These are phyloP conservation scores for Penicillium flavigenum DNA, from an alignment of 495 filamentous ascomycete species.

Conservation along the genomic window DNA sequence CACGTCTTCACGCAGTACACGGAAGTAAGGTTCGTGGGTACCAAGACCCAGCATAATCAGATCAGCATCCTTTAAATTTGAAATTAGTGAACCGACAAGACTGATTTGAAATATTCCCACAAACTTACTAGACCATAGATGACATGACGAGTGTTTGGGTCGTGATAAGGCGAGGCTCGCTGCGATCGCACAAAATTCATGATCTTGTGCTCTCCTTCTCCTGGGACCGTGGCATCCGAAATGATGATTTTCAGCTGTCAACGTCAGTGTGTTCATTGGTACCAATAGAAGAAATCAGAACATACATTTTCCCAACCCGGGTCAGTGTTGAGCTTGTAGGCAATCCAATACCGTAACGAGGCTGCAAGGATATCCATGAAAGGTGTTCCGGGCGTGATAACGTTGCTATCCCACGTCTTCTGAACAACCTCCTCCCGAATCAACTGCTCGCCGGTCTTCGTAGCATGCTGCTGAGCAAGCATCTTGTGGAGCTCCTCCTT, in stretches of 20 bases:
- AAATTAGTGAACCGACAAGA: constrained; percentile 22
- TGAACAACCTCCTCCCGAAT: constrained; percentile 65
- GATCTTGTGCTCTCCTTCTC: constrained; percentile 99
- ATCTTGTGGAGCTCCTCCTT: constrained; percentile 82
- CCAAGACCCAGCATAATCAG: constrained; percentile 97
- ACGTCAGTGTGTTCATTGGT: constrained; percentile 23
- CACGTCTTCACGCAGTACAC: constrained; percentile 95
- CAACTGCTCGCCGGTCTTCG: constrained; percentile 53
- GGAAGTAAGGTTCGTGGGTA: constrained; percentile 97
- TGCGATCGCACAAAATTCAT: constrained; percentile 98
- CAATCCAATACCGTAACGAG: constrained; percentile 92
- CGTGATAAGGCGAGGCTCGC: constrained; percentile 81
- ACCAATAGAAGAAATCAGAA: background rate
- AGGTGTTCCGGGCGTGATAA: constrained; percentile 95
- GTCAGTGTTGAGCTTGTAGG: constrained; percentile 96
- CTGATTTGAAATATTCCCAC: background rate
- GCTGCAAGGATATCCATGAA: constrained; percentile 97
- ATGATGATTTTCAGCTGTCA: constrained; percentile 86
- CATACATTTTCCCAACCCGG: constrained; percentile 49
- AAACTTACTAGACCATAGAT: constrained; percentile 74
- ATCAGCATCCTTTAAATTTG: constrained; percentile 69
- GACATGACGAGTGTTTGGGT: constrained; percentile 95
- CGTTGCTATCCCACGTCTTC: constrained; percentile 96
- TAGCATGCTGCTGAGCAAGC: constrained; percentile 66
- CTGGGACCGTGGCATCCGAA: constrained; percentile 94